Evolutionary conservation across 495 filamentous ascomycete genomes (phyloP).

Genomic region (Penicillium bovifimosum): DNA sequence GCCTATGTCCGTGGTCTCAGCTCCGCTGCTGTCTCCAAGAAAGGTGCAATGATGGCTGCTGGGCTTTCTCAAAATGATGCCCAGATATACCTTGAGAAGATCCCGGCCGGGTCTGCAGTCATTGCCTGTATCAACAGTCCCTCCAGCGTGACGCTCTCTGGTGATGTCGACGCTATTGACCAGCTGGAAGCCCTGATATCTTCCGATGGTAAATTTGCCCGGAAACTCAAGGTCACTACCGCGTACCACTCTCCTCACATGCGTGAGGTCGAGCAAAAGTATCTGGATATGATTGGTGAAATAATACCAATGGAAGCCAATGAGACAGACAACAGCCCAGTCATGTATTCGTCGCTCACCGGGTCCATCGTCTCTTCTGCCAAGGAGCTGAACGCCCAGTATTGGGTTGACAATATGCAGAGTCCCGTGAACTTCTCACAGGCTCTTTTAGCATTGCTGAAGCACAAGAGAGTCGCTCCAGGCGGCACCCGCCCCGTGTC

Average conservation of each 20-base stretch:
- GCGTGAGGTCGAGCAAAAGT: no score
- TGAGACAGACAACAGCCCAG: no score
- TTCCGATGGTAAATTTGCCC: conserved; percentile 11
- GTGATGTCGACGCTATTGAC: conserved; percentile 16
- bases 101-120: not conserved
- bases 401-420: not conserved
- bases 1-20: not conserved
- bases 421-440: not conserved
- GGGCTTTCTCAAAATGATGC: not conserved
- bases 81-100: conserved; percentile 1
- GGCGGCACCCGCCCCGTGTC: no score
- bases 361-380: conserved; percentile 20
- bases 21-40: not conserved
- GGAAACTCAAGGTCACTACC: conserved; percentile 21
- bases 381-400: conserved; percentile 18
- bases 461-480: no score
- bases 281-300: no score
- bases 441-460: no score
- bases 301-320: no score
- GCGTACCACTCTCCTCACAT: conserved; percentile 34
- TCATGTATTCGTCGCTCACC: no score
- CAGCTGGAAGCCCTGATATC: not conserved
- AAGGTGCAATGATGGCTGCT: conserved; percentile 14
- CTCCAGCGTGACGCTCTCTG: conserved; percentile 24
- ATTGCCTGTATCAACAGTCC: conserved; percentile 34